Percentiles rank a stretch among this genome's conserved stretches.
Conservation (phyloP, 495 filamentous ascomycete species). For the Penicillium silybi region DNA sequence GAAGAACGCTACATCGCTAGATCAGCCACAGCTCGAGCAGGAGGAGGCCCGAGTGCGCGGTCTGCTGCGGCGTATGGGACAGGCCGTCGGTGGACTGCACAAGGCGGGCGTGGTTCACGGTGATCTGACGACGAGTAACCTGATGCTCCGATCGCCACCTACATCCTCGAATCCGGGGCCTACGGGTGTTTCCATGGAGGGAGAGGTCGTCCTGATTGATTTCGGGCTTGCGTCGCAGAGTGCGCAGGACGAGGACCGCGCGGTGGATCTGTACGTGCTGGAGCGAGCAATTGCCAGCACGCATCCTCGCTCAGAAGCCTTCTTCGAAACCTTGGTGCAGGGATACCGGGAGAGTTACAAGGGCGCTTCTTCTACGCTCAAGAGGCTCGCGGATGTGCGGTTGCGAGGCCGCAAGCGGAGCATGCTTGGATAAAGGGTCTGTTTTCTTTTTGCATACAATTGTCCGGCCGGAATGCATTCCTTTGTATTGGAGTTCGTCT, state of each 20-base stretch:
- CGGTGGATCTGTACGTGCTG: conserved; percentile 94
- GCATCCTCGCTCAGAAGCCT: conserved; percentile 76
- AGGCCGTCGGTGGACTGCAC: conserved; percentile 76
- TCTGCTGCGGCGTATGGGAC: conserved; percentile 70
- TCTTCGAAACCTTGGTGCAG: conserved; percentile 63
- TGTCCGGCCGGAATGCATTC: background rate
- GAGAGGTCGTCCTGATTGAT: conserved; percentile 88
- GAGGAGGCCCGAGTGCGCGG: conserved; percentile 43
- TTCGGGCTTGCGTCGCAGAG: conserved; percentile 87
- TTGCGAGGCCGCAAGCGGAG: conserved; percentile 96
- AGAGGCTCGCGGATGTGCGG: conserved; percentile 86
- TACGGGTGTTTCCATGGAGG: conserved; percentile 39
- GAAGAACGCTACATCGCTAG: conserved; percentile 15
- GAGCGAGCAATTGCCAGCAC: conserved; percentile 96
- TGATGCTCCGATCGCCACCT: conserved; percentile 63
- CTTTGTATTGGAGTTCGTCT: background rate
- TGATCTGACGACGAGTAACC: conserved; percentile 95
- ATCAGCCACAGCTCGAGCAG: conserved; percentile 27
- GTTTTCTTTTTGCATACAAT: conserved; percentile 3
- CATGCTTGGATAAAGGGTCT: conserved; percentile 71
- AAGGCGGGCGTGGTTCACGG: conserved; percentile 82
- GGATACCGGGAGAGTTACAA: conserved; percentile 59
- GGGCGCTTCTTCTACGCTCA: conserved; percentile 58
- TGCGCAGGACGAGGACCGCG: conserved; percentile 84
- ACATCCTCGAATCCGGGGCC: conserved; percentile 17